A percentile compares a stretch with the other conserved stretches of the same genome.
Conservation (phyloP, 768 basidiomycete species). For the Amyloporia xantha region DNA sequence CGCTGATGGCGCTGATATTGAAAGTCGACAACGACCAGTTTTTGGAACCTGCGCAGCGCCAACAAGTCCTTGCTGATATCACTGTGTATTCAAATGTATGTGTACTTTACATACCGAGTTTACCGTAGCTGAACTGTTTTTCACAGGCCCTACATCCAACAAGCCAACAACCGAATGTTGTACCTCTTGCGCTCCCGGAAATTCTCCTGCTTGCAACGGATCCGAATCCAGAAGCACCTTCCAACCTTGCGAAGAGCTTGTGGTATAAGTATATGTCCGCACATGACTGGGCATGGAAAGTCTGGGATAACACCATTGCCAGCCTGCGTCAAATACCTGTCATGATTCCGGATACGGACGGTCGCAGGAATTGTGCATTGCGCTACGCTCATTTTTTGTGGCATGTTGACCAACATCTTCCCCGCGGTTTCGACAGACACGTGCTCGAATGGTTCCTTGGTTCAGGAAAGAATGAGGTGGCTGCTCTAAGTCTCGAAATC, state of each 20-base stretch:
- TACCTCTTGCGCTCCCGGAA: constrained; percentile 45
- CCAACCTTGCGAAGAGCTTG: constrained; percentile 64
- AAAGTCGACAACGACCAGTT: constrained; percentile 58
- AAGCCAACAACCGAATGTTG: constrained; percentile 26
- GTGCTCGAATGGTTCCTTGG: constrained; percentile 70
- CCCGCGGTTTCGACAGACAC: constrained; percentile 62
- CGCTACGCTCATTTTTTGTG: constrained; percentile 67
- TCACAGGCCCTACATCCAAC: constrained; percentile 36
- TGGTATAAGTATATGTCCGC: constrained; percentile 81
- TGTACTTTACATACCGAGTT: too few species aligned
- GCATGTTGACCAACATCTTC: constrained; percentile 73
- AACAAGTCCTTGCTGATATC: constrained; percentile 56
- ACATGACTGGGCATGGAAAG: constrained; percentile 71
- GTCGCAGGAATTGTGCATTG: constrained; percentile 46
- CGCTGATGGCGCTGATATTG: constrained; percentile 54
- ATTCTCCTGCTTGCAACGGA: constrained; percentile 62
- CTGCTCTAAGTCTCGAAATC: constrained; percentile 48
- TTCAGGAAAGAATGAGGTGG: constrained; percentile 57
- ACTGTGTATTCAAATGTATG: constrained; percentile 55
- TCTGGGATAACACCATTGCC: constrained; percentile 78
- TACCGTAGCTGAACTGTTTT: too few species aligned
- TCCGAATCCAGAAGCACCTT: constrained; percentile 51
- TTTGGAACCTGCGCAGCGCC: constrained; percentile 47
- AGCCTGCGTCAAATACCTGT: constrained; percentile 63
- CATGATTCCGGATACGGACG: constrained; percentile 42